These are phyloP conservation scores for Yamadazyma endophytica DNA, from an alignment of 805 yeast genomes.

Conservation along the genomic window DNA sequence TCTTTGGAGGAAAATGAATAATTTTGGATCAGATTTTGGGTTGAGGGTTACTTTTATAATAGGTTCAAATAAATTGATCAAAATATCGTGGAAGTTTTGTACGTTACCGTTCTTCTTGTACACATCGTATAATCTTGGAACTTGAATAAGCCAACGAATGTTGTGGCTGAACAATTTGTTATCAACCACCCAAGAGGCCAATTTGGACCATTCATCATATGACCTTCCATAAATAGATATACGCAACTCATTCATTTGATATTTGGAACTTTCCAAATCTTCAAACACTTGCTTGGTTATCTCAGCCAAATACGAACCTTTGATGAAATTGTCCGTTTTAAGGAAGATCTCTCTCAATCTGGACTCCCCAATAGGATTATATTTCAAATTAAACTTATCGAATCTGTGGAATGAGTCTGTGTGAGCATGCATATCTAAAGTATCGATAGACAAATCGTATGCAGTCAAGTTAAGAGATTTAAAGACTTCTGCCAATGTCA, in stretches of 20 bases:
- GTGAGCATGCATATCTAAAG: constrained; percentile 99
- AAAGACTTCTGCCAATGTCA: constrained; percentile 87
- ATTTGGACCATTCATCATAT: constrained; percentile 87
- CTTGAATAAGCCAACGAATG: constrained; percentile 95
- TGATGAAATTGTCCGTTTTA: constrained; percentile 89
- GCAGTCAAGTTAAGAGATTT: constrained; percentile 87
- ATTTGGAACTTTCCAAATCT: constrained; percentile 91
- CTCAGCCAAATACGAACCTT: constrained; percentile 89
- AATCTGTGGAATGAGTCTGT: constrained; percentile 96
- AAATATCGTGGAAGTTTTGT: constrained; percentile 66
- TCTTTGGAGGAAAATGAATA: constrained; percentile 82
- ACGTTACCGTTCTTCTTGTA: constrained; percentile 77
- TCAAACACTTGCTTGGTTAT: constrained; percentile 89
- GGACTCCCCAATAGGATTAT: constrained; percentile 98
- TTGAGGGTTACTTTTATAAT: constrained; percentile 83
- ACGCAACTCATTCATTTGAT: constrained; percentile 96
- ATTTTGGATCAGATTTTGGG: constrained; percentile 87
- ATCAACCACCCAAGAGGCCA: constrained; percentile 94
- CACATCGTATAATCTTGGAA: constrained; percentile 89
- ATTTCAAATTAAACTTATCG: constrained; percentile 94
- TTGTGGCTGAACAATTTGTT: constrained; percentile 88
- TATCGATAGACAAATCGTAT: constrained; percentile 92
- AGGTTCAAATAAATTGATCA: constrained; percentile 79
- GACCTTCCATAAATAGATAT: constrained; percentile 93
- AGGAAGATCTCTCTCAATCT: constrained; percentile 92